Conservation (phyloP, 306 rosid genomes). For the Biancaea sappan region DNA sequence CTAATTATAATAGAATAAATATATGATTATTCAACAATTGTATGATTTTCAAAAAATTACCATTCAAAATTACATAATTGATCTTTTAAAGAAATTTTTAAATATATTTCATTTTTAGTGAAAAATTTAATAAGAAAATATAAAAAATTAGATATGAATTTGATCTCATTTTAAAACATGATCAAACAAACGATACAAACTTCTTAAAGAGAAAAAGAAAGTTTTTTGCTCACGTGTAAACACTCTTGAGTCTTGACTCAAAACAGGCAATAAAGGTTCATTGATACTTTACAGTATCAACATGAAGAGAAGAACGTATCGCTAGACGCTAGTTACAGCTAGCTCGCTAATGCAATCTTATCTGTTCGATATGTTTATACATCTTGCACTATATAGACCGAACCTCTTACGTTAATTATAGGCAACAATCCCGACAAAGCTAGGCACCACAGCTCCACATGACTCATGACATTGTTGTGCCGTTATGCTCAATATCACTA, state of each 20-base stretch:
- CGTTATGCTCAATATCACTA: slow-evolving; percentile 21
- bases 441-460: slow-evolving; percentile 24
- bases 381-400: slow-evolving; percentile 11
- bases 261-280: not conserved
- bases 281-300: not conserved
- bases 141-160: too few species aligned
- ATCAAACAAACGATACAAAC: not conserved
- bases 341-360: slow-evolving; percentile 6
- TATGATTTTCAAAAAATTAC: too few species aligned
- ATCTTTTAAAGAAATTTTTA: too few species aligned
- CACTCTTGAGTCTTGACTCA: not conserved
- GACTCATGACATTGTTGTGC: slow-evolving; percentile 25
- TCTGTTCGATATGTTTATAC: slow-evolving; percentile 11
- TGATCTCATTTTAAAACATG: too few species aligned
- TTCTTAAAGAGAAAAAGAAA: not conserved
- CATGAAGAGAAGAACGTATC: not conserved
- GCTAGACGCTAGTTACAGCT: not conserved
- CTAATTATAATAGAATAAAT: too few species aligned
- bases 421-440: slow-evolving; percentile 21
- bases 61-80: too few species aligned
- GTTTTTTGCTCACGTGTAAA: too few species aligned
- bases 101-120: too few species aligned
- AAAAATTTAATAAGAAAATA: too few species aligned
- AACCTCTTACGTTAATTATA: slow-evolving; percentile 21
- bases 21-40: too few species aligned